A percentile compares a stretch with the other conserved stretches of the same genome.
Evolutionary conservation across 2,329 filamentous ascomycete species (phyloP).

Genomic region (Ascochyta pisi): DNA sequence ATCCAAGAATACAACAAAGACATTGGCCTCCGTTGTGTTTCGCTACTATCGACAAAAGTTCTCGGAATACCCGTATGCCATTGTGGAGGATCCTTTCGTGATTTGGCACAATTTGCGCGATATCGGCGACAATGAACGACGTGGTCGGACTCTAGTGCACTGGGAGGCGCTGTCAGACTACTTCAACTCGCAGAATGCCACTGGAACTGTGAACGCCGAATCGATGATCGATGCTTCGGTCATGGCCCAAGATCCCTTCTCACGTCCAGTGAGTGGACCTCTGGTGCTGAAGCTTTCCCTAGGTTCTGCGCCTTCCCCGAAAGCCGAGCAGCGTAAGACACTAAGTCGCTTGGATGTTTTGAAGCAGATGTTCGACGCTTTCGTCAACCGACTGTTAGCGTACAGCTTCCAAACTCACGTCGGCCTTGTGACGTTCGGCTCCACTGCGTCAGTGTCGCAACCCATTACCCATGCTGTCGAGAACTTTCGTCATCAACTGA

Average conservation of each 20-base stretch:
- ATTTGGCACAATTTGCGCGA: not conserved
- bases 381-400: constrained; percentile 48
- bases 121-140: constrained; percentile 4
- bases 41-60: constrained; percentile 18
- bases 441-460: constrained; percentile 34
- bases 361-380: constrained; percentile 49
- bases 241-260: not conserved
- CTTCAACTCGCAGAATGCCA: constrained; percentile 23
- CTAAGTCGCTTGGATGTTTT: constrained; percentile 42
- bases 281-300: not conserved
- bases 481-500: constrained; percentile 46
- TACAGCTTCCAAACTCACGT: constrained; percentile 48
- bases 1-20: constrained; percentile 16
- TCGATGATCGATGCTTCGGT: constrained; percentile 14
- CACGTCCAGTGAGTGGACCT: not conserved
- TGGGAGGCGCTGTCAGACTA: constrained; percentile 17
- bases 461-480: constrained; percentile 45
- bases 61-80: not conserved
- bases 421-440: constrained; percentile 46
- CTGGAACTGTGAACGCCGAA: constrained; percentile 27
- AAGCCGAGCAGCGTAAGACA: not conserved
- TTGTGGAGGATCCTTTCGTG: not conserved
- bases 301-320: not conserved
- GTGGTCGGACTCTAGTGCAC: constrained; percentile 19
- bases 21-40: constrained; percentile 16